Base-by-base conservation (phyloP, 352 stramenopile species). In the Albugo laibachii region DNA sequence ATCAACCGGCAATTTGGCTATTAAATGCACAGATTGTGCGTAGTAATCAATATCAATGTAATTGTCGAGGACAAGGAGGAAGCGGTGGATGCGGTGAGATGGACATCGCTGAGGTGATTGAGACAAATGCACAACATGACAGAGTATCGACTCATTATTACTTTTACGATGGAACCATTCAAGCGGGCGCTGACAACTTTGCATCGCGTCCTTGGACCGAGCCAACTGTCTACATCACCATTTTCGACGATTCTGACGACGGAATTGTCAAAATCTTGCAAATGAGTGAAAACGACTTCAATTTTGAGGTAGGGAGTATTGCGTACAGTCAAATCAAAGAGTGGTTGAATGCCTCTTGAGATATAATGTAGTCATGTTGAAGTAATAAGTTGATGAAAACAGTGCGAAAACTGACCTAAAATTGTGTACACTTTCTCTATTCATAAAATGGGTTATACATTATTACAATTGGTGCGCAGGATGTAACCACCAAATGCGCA, bases 1-100 rank as follows among this genome's bases (percentile, higher is more conserved):
- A 82, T 47, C 55, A 61, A 16, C 68, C 69, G 0, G 63, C 65
- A 0, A 62, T 80, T 5, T 82, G 69, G 69, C 71, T 82, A 49
- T 61, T 79, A 14, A 80, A 80, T 46, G 57, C 66, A 14, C 65
- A 76, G 37, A 56, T 66, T 0, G 18, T 80, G 49, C 59, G 76
- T 50, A 57, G 55, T 14, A 62, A 62, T 52, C 68, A 80, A 58
- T 80, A 78, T 48, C 61, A 49, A 31, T 80, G 70, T 63, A 83
- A 80, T 48, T 83, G 71, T 55, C 71, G 71, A 51, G 66, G 66
- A 48, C 63, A 71, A 35, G 68, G 66, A 21, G 16, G 60, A 1
- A 55, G 56, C 3, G 71, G 68, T 21, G 66, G 68, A 34, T 83
- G 68, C 35, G 71, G 66, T 13, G 68, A 83, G 38, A 3, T 43